Conservation (phyloP, 2,329 filamentous ascomycete species). For the Fusarium dimerum region DNA sequence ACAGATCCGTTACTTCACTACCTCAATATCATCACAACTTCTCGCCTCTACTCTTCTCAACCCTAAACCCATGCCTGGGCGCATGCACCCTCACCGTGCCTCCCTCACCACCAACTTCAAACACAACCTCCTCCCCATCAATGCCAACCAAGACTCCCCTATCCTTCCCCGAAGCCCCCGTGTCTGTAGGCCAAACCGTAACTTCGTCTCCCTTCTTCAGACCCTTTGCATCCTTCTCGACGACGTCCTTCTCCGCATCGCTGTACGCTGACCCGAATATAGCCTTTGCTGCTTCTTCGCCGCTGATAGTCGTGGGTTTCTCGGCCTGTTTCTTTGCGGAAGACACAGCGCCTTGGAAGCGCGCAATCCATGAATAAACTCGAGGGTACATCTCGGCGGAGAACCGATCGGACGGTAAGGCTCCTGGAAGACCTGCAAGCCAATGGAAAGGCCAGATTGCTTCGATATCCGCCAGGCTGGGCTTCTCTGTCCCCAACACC, state of each 20-base stretch:
- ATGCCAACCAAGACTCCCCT: slow-evolving; percentile 56
- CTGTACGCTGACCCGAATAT: slow-evolving; percentile 49
- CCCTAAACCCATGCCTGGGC: slow-evolving; percentile 60
- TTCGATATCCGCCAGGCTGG: slow-evolving; percentile 68
- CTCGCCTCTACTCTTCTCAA: slow-evolving; percentile 33
- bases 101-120: slow-evolving; percentile 49
- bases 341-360: slow-evolving; percentile 56
- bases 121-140: slow-evolving; percentile 55
- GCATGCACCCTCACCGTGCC: slow-evolving; percentile 58
- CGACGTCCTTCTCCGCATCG: slow-evolving; percentile 46
- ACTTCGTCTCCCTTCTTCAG: slow-evolving; percentile 57
- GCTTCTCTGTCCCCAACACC: slow-evolving; percentile 55
- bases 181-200: slow-evolving; percentile 62
- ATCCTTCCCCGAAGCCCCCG: slow-evolving; percentile 60
- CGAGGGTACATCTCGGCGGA: slow-evolving; percentile 55
- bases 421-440: slow-evolving; percentile 56
- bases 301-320: slow-evolving; percentile 47
- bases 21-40: slow-evolving; percentile 10
- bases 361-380: slow-evolving; percentile 62
- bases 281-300: slow-evolving; percentile 52
- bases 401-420: slow-evolving; percentile 55
- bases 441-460: slow-evolving; percentile 69
- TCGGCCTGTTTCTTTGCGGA: slow-evolving; percentile 38
- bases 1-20: no score
- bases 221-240: slow-evolving; percentile 52